A percentile compares a stretch with the other conserved stretches of the same genome.
These are phyloP conservation scores for Moniliophthora roreri DNA, from an alignment of 1,284 basidiomycete species.

Conservation along the genomic window DNA sequence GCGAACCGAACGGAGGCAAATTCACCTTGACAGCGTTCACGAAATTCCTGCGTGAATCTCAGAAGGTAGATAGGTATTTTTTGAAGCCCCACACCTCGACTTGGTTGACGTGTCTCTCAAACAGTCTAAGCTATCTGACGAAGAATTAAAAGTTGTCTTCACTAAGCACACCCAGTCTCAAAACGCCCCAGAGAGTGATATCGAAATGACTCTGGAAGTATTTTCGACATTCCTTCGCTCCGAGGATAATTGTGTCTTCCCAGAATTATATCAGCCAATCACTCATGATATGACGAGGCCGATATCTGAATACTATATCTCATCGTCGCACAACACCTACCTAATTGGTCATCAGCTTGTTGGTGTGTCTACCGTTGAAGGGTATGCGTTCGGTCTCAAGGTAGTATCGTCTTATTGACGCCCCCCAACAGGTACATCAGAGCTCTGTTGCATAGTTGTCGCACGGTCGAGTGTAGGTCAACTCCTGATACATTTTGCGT, in stretches of 20 bases:
- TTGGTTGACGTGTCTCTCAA: slow-evolving; percentile 11
- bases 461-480: slow-evolving; percentile 86
- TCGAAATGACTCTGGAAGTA: slow-evolving; percentile 51
- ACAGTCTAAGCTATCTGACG: slow-evolving; percentile 46
- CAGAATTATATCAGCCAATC: slow-evolving; percentile 41
- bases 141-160: slow-evolving; percentile 56
- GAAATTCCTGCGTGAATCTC: slow-evolving; percentile 64
- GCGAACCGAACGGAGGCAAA: slow-evolving; percentile 33
- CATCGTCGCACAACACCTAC: slow-evolving; percentile 97
- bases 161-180: slow-evolving; percentile 45
- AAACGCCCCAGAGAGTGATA: slow-evolving; percentile 27
- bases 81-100: neutral
- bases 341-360: slow-evolving; percentile 93
- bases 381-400: slow-evolving; percentile 27
- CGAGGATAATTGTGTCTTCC: slow-evolving; percentile 60
- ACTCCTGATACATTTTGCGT: neutral
- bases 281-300: slow-evolving; percentile 79
- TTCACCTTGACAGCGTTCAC: slow-evolving; percentile 62
- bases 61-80: slow-evolving; percentile 50
- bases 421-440: slow-evolving; percentile 65
- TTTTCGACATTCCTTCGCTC: slow-evolving; percentile 81
- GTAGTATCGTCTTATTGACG: neutral
- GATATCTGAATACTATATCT: slow-evolving; percentile 88
- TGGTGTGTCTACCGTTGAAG: slow-evolving; percentile 92
- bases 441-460: slow-evolving; percentile 86